A percentile compares a stretch with the other conserved stretches of the same genome.
These are phyloP conservation scores for Pseudocercospora musae DNA, from an alignment of 2,329 filamentous ascomycete species.

Conservation along the genomic window DNA sequence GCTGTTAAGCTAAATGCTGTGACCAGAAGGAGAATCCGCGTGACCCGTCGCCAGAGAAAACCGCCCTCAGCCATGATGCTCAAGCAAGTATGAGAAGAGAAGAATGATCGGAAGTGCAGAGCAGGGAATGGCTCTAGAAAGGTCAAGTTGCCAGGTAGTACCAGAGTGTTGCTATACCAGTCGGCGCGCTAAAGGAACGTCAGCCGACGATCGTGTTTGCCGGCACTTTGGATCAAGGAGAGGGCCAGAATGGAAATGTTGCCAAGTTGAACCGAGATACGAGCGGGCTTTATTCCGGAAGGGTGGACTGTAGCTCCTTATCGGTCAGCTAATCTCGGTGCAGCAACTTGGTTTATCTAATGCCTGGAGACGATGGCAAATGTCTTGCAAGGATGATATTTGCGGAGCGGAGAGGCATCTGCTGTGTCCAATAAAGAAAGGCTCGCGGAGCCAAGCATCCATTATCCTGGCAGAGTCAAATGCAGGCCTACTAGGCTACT, in stretches of 20 bases:
- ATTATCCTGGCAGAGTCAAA: neutral
- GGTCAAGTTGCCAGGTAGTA: neutral
- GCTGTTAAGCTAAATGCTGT: neutral
- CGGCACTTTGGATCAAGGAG: neutral
- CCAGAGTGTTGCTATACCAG: neutral
- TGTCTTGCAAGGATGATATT: too few species aligned
- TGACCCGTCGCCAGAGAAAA: neutral
- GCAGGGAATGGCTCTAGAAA: neutral
- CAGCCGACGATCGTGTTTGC: neutral
- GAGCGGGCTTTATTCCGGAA: neutral
- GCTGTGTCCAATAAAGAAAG: neutral
- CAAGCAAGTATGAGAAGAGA: conserved; percentile 1
- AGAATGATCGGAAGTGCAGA: neutral
- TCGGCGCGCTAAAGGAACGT: neutral
- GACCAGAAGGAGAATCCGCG: neutral
- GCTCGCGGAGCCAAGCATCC: neutral
- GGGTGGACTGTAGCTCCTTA: neutral
- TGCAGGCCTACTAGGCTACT: neutral
- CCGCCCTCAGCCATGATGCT: neutral
- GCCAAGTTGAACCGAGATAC: neutral
- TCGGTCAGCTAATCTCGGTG: neutral
- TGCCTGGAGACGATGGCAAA: neutral
- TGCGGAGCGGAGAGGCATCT: neutral
- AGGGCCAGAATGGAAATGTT: neutral
- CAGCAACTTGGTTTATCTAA: neutral